phyloP scores from a whole-genome alignment of 352 stramenopile species.

The Phytophthora fragariae region DNA sequence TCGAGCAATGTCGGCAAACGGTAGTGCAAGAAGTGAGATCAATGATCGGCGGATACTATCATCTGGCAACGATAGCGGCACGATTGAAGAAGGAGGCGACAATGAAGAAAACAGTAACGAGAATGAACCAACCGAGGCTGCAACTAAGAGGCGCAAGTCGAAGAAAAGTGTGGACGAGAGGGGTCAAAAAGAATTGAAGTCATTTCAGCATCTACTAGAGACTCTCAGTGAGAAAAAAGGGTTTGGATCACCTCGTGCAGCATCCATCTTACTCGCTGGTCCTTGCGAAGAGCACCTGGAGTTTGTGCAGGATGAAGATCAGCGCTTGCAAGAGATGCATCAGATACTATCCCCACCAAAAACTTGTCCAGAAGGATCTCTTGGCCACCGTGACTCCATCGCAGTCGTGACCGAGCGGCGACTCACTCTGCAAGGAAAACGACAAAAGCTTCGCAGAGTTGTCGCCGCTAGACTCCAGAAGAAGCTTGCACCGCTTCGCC shows the following conservation, averaged over 20 bases:
- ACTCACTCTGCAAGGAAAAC: conserved; percentile 33
- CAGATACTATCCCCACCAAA: conserved; percentile 21
- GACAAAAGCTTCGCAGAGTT: conserved; percentile 34
- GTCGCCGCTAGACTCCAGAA: conserved; percentile 34
- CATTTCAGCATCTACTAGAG: conserved; percentile 68
- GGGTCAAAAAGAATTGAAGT: conserved; percentile 30
- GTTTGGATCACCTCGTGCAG: conserved; percentile 7
- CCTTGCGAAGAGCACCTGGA: conserved; percentile 46
- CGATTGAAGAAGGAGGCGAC: conserved; percentile 10
- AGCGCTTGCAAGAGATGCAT: conserved; percentile 36
- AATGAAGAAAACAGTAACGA: neutral
- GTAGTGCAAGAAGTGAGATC: neutral
- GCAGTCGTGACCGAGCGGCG: conserved; percentile 22
- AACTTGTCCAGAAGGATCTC: neutral
- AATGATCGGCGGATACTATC: conserved; percentile 2
- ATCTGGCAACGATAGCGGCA: conserved; percentile 14
- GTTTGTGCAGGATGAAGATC: conserved; percentile 58
- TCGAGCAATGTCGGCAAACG: neutral
- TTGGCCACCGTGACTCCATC: conserved; percentile 7
- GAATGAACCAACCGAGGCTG: neutral
- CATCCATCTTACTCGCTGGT: conserved; percentile 47
- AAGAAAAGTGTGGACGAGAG: conserved; percentile 14
- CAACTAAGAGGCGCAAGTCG: conserved; percentile 8
- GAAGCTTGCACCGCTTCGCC: conserved; percentile 39
- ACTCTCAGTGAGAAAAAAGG: conserved; percentile 44